Percentiles rank a stretch among this genome's conserved stretches.
phyloP scores from a whole-genome alignment of 352 stramenopile species.

The Globisporangium echinulatum region DNA sequence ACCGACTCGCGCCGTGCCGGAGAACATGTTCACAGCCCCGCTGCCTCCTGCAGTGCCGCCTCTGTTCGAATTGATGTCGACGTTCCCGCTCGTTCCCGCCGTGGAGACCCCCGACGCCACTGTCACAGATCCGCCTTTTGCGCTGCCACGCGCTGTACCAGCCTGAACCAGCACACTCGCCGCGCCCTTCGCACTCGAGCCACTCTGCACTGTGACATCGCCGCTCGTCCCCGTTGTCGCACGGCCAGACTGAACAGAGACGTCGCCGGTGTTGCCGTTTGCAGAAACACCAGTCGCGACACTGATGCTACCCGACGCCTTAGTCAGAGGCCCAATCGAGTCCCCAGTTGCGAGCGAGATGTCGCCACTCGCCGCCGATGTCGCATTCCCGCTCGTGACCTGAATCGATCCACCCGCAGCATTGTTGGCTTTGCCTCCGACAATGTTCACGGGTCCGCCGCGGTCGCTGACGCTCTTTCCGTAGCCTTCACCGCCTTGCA shows the following conservation, averaged over 20 bases:
- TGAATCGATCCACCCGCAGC: constrained; percentile 49
- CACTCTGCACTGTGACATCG: constrained; percentile 45
- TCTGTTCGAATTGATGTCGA: constrained; percentile 52
- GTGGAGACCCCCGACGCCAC: constrained; percentile 41
- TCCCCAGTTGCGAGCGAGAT: constrained; percentile 47
- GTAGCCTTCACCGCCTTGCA: constrained; percentile 54
- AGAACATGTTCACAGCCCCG: constrained; percentile 41
- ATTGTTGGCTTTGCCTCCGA: constrained; percentile 38
- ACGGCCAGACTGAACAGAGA: constrained; percentile 34
- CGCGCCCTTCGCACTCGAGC: constrained; percentile 32
- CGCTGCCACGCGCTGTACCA: constrained; percentile 28
- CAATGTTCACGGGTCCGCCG: constrained; percentile 41
- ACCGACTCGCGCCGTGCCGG: constrained; percentile 29
- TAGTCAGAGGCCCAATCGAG: constrained; percentile 28
- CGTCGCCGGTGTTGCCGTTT: constrained; percentile 37
- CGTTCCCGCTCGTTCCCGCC: constrained; percentile 39
- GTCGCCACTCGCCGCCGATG: constrained; percentile 55
- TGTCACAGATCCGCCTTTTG: constrained; percentile 42
- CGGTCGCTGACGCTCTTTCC: constrained; percentile 39
- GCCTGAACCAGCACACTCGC: constrained; percentile 45
- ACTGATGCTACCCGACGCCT: constrained; percentile 38
- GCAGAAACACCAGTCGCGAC: constrained; percentile 30
- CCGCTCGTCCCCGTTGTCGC: constrained; percentile 41
- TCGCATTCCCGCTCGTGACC: constrained; percentile 44
- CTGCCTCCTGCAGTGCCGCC: constrained; percentile 47